Evolutionary conservation across 169 alveolate species (phyloP).

Genomic region (Plasmodium chabaudi): DNA sequence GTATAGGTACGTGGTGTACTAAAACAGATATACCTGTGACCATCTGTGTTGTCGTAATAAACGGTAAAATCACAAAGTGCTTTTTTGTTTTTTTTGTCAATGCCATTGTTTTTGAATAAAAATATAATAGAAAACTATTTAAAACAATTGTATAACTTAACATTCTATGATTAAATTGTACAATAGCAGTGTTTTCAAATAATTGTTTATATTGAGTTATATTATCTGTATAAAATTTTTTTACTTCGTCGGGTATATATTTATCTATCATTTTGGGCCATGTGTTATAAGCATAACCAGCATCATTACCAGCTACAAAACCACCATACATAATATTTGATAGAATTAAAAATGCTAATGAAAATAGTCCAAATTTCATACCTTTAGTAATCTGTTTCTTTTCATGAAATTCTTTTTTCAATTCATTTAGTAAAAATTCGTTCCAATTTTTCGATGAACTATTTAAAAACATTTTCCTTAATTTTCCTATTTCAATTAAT

Average conservation of each 20-base stretch:
- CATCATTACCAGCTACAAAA: constrained; percentile 91
- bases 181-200: constrained; percentile 87
- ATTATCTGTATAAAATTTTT: constrained; percentile 35
- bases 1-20: constrained; percentile 83
- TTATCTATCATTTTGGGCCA: constrained; percentile 90
- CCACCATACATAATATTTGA: constrained; percentile 77
- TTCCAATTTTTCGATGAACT: constrained; percentile 47
- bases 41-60: constrained; percentile 81
- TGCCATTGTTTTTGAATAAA: constrained; percentile 32
- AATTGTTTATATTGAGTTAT: constrained; percentile 76
- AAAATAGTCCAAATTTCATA: constrained; percentile 41
- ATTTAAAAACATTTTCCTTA: constrained; percentile 34
- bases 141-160: constrained; percentile 83
- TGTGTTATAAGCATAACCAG: constrained; percentile 91
- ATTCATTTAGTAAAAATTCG: constrained; percentile 40
- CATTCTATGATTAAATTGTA: constrained; percentile 90
- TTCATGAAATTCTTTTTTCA: constrained; percentile 65
- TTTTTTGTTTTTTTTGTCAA: constrained; percentile 74
- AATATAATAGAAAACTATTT: constrained; percentile 66
- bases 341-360: constrained; percentile 29
- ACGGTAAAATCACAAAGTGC: constrained; percentile 80
- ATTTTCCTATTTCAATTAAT: constrained; percentile 69
- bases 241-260: constrained; percentile 84
- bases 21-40: constrained; percentile 80
- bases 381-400: constrained; percentile 36